Conservation (phyloP, 495 filamentous ascomycete genomes). For the Neurospora africana region DNA sequence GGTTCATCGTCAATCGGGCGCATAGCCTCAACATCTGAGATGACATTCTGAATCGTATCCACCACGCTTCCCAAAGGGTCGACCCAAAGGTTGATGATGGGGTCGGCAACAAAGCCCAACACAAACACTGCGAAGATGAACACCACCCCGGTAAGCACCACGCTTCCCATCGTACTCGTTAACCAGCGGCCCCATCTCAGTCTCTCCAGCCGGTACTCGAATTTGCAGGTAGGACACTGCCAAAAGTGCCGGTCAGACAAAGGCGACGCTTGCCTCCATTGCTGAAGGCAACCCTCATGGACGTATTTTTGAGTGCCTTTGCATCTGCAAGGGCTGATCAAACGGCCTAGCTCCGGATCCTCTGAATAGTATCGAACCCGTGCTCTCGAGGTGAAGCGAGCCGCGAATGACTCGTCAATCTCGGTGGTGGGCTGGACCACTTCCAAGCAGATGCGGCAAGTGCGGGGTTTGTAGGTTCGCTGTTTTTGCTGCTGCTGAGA, state of each 20-base stretch:
- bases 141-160: constrained; percentile 57
- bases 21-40: constrained; percentile 25
- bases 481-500: constrained; percentile 14
- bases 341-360: constrained; percentile 62
- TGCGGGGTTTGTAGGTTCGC: constrained; percentile 54
- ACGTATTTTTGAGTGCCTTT: constrained; percentile 89
- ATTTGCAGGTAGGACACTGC: constrained; percentile 82
- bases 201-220: constrained; percentile 71
- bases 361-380: constrained; percentile 66
- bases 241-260: constrained; percentile 61
- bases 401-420: constrained; percentile 47
- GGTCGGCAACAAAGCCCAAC: constrained; percentile 85
- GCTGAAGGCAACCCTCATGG: constrained; percentile 84
- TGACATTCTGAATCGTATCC: constrained; percentile 27
- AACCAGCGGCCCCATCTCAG: constrained; percentile 67
- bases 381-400: constrained; percentile 47
- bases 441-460: constrained; percentile 90
- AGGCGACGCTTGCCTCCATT: constrained; percentile 72
- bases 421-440: constrained; percentile 68
- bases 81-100: constrained; percentile 78
- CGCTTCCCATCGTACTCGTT: constrained; percentile 52
- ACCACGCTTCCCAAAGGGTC: constrained; percentile 50
- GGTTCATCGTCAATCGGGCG: constrained; percentile 33
- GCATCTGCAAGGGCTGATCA: constrained; percentile 90
- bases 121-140: constrained; percentile 61